These are phyloP conservation scores for Austroboletus eburneus DNA, from an alignment of 768 basidiomycete genomes.

Conservation along the genomic window DNA sequence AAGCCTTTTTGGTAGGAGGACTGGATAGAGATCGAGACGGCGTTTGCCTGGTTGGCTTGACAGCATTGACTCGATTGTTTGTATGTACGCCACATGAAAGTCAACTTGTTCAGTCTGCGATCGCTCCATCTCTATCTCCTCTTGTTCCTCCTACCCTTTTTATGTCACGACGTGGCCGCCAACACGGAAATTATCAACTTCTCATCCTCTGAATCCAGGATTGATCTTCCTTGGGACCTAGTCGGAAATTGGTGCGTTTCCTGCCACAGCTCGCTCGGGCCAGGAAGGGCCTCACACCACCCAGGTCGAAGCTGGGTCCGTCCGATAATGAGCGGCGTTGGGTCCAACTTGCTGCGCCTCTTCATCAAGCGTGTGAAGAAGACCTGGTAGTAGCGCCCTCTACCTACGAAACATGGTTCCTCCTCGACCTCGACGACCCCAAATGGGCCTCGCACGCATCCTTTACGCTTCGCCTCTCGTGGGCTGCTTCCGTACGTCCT, in stretches of 20 bases:
- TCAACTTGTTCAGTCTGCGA: constrained; percentile 7
- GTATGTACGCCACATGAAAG: constrained; percentile 14
- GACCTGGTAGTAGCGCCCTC: background rate
- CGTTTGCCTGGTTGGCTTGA: constrained; percentile 15
- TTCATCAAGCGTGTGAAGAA: constrained; percentile 35
- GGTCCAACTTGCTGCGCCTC: constrained; percentile 39
- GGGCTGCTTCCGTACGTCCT: constrained; percentile 50
- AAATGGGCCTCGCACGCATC: constrained; percentile 39
- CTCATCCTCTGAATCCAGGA: constrained; percentile 29
- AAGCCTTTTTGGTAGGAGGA: no score
- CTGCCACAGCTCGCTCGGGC: constrained; percentile 14
- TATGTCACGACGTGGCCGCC: constrained; percentile 33
- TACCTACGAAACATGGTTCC: constrained; percentile 46
- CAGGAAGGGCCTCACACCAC: background rate
- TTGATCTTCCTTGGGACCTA: constrained; percentile 14
- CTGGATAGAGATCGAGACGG: background rate
- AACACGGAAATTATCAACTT: constrained; percentile 72
- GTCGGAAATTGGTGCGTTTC: constrained; percentile 30
- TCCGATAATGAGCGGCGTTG: constrained; percentile 33
- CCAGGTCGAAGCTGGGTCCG: constrained; percentile 40
- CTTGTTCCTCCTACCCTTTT: constrained; percentile 14
- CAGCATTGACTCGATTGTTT: constrained; percentile 6
- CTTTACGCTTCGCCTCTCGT: constrained; percentile 52
- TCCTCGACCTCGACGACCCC: constrained; percentile 40
- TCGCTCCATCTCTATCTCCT: constrained; percentile 10